Evolutionary conservation across 805 yeast species (phyloP), one percentile per base, ranked within the genome.

Genomic region (Wickerhamomyces mucosus): DNA sequence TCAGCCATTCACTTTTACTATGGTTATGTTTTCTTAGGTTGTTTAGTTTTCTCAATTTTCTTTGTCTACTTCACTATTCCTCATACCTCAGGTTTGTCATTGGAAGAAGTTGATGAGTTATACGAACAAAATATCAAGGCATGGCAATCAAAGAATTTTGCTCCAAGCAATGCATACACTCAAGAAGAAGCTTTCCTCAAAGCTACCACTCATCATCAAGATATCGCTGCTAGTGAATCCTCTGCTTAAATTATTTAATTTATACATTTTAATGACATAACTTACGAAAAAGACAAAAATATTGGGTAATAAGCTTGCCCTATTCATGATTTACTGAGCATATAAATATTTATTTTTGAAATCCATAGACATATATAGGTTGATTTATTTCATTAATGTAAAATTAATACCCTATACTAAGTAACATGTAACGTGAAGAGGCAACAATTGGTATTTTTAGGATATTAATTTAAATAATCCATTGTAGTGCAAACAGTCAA

Each of bases 91-190:
- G 94, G 94, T 37, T 68, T 82, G 48, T 69, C 82, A 27, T 68
- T 84, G 53, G 94, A 83, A 60, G 86, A 83, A 58, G 83, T 83
- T 41, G 86, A 82, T 53, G 76, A 70, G 49, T 61, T 77, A 65
- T 67, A 62, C 47, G 53, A 65, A 18, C 56, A 59, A 31, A 57
- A 55, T 43, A 60, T 59, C 25, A 43, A 53, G 33, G 61, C 72
- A 31, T 66, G 71, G 70, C 51, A 56, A 34, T 74, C 79, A 12
- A 31, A 63, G 17, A 45, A 45, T 35, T 78, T 72, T 74, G 63
- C 61, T 32, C 79, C 80, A 44, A 63, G 36, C 38, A 46, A 48
- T 50, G 56, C 37, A 27, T 46, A 37, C 32, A 36, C 49, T 9
- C 52, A 47, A 40, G 45, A 42, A 19, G 31, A 31, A 11, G 50